These are phyloP conservation scores for Aspergillus tubingensis DNA, from an alignment of 2,329 filamentous ascomycete species.

Conservation along the genomic window DNA sequence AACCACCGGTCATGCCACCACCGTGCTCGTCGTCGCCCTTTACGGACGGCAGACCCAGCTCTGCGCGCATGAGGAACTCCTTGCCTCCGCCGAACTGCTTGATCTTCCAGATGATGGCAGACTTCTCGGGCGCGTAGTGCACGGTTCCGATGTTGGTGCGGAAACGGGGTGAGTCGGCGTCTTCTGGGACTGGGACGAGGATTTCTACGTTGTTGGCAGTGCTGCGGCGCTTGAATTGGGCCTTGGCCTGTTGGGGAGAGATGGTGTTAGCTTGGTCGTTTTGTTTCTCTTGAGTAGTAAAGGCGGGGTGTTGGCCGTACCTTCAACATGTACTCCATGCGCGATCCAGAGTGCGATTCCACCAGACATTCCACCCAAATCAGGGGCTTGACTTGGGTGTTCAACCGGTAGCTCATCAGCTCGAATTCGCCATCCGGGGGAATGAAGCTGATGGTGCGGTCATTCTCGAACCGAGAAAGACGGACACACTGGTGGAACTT, in stretches of 20 bases:
- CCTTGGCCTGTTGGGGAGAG: slow-evolving; percentile 63
- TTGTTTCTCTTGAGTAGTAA: background rate
- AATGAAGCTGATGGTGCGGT: slow-evolving; percentile 97
- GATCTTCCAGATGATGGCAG: slow-evolving; percentile 99
- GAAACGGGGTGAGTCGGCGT: slow-evolving; percentile 94
- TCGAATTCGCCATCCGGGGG: slow-evolving; percentile 98
- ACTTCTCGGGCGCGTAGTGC: slow-evolving; percentile 96
- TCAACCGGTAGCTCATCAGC: slow-evolving; percentile 97
- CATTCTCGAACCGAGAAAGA: slow-evolving; percentile 94
- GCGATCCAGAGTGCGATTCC: slow-evolving; percentile 89
- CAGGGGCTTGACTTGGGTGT: slow-evolving; percentile 96
- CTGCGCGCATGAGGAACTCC: slow-evolving; percentile 97
- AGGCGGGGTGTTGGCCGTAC: slow-evolving; percentile 35
- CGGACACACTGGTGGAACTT: slow-evolving; percentile 99
- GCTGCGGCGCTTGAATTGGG: slow-evolving; percentile 96
- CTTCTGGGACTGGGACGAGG: slow-evolving; percentile 92
- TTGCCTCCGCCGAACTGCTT: slow-evolving; percentile 99
- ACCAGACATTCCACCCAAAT: slow-evolving; percentile 99
- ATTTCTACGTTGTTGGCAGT: slow-evolving; percentile 99
- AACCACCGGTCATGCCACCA: slow-evolving; percentile 96
- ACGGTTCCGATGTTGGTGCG: slow-evolving; percentile 96
- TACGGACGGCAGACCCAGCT: slow-evolving; percentile 90
- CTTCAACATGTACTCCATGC: slow-evolving; percentile 99
- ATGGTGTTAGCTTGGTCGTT: background rate
- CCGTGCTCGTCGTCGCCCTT: slow-evolving; percentile 93